Evolutionary conservation across 352 stramenopile genomes (phyloP), one percentile per base, ranked within the genome.

Genomic region (Sclerospora graminicola): DNA sequence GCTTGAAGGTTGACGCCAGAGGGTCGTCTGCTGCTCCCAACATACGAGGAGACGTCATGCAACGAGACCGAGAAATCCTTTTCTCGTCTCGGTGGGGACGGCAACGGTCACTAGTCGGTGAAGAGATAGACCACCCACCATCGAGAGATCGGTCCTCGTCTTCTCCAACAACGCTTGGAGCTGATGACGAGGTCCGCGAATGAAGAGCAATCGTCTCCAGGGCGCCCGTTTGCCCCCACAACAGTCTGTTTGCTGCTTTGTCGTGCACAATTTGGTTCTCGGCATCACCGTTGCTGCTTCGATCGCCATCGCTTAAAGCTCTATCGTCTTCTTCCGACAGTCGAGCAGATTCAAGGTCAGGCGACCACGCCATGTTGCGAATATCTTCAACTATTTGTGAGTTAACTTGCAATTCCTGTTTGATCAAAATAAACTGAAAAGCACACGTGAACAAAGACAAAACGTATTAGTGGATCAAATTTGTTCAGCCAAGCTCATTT

Each of bases 351-450:
- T 63, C 52, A 15, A 15, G 32, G 4, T 51, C 45, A 1, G 28
- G 18, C n/a, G 57, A 40, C 57, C 57, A 66, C 15, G 24, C 40
- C 11, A 15, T 51, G 23, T 24, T 20, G 10, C 32, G 42, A 41
- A 31, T 37, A 7, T 51, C 45, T 8, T 53, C 40, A 10, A 51
- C 9, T n/a, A 66, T n/a, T 13, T 16, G 41, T 1, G 48, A 20
- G 15, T 45, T 62, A 19, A 70, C 47, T 21, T 72, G 63, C 26
- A 78, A 48, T 28, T 78, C 66, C 45, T 78, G 66, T 26, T 66
- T 74, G 23, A 57, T 64, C 29, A 74, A n/a, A 15, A 78, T 60
- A 38, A 70, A 78, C 66, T 78, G 33, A 29, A 30, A 44, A 34
- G 29, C 16, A 2, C 7, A 39, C 21, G 10, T 18, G 30, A 35